These are phyloP conservation scores for Fusarium cyanostomum DNA, from an alignment of 2,329 filamentous ascomycete species.

Conservation along the genomic window DNA sequence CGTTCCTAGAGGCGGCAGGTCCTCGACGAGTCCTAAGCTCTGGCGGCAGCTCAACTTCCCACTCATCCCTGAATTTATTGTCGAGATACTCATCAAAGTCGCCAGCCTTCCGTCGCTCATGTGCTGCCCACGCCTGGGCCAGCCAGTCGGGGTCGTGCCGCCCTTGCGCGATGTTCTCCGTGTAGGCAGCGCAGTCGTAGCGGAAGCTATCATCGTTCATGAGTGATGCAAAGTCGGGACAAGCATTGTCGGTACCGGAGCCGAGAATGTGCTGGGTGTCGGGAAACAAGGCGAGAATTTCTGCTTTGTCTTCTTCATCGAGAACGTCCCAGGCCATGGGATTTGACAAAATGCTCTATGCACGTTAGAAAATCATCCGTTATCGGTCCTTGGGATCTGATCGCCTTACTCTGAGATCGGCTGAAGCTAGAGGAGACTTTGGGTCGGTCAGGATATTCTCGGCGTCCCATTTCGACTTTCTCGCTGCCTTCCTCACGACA, in stretches of 20 bases:
- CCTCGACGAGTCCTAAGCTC: conserved; percentile 40
- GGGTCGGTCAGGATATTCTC: conserved; percentile 49
- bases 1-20: background rate
- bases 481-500: conserved; percentile 34
- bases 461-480: conserved; percentile 50
- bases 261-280: conserved; percentile 51
- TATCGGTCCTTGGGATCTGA: background rate
- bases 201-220: conserved; percentile 60
- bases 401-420: conserved; percentile 49
- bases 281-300: conserved; percentile 53
- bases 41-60: conserved; percentile 55
- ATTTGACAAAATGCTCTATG: conserved; percentile 50
- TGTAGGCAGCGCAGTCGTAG: conserved; percentile 57
- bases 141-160: conserved; percentile 65
- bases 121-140: conserved; percentile 60
- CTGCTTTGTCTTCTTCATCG: conserved; percentile 45
- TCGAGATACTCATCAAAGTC: conserved; percentile 60
- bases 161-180: conserved; percentile 57
- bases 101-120: conserved; percentile 58
- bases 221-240: conserved; percentile 55
- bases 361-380: background rate
- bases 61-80: conserved; percentile 58
- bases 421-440: conserved; percentile 52
- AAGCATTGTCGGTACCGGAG: conserved; percentile 47
- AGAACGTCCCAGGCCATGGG: conserved; percentile 53